Conservation (phyloP, 108 stramenopile genomes). For the Aurantiochytrium sp. region DNA sequence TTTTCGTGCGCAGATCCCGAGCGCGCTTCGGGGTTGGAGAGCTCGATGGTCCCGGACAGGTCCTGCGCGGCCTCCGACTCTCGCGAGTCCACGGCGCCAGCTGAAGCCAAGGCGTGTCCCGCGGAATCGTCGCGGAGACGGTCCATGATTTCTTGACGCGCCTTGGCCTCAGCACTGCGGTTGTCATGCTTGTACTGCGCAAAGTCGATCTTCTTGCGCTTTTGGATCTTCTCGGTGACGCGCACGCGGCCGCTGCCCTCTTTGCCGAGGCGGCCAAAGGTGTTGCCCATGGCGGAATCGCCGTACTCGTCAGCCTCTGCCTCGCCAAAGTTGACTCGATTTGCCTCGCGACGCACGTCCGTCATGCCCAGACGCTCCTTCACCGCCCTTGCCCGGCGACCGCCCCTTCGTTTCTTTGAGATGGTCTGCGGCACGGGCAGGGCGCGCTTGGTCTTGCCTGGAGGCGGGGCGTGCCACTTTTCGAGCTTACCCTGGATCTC, state of each 20-base stretch:
- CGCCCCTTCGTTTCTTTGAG: conserved; percentile 84
- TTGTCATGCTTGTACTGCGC: background rate
- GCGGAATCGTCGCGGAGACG: background rate
- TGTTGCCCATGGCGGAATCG: conserved; percentile 88
- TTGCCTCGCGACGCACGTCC: conserved; percentile 84
- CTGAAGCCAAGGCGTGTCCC: no score
- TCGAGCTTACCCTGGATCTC: conserved; percentile 68
- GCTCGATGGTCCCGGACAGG: no score
- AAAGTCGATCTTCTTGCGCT: background rate
- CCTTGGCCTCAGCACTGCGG: background rate
- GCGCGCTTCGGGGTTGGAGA: no score
- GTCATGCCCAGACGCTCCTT: conserved; percentile 92
- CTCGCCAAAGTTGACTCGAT: conserved; percentile 73
- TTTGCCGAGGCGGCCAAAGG: conserved; percentile 76
- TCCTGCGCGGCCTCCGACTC: no score
- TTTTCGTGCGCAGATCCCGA: no score
- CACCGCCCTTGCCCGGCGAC: conserved; percentile 75
- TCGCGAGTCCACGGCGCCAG: no score
- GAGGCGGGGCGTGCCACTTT: conserved; percentile 86
- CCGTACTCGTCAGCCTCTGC: conserved; percentile 78
- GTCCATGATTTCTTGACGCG: background rate
- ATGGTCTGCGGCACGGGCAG: conserved; percentile 80
- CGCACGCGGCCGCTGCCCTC: conserved; percentile 61
- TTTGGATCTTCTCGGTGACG: conserved; percentile 62
- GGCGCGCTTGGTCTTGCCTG: conserved; percentile 80